Evolutionary conservation across 2,329 filamentous ascomycete genomes (phyloP), one percentile per base, ranked within the genome.

Genomic region (Talaromyces piceae): DNA sequence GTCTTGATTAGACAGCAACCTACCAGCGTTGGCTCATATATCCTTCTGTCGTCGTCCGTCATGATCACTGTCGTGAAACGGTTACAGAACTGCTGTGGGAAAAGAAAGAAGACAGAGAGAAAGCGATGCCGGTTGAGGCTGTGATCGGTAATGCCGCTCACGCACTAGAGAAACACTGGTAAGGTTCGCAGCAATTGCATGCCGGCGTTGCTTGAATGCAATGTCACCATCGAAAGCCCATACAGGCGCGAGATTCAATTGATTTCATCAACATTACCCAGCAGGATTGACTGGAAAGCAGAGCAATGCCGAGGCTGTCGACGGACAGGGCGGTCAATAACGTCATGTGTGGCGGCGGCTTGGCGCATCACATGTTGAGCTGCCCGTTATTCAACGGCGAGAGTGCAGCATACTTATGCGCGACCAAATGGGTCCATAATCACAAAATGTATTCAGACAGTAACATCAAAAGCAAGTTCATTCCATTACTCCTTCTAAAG

Each of bases 1-100:
- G 2, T 13, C 9, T 3, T 12, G 22, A 47, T 23, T n/a, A 28
- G 9, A 41, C 1, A 13, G 2, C 9, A 20, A 39, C 51, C 13
- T 49, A 53, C 51, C 43, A 49, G 51, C 31, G 41, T 46, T 20
- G 50, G n/a, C 37, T 52, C 50, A 16, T 52, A 52, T 9, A 47
- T 20, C 11, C 23, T 46, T 39, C 31, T 46, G 51, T 53, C 46
- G 41, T 52, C 41, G 46, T 46, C 51, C 26, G 51, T 8, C 51
- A 53, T 53, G 41, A 6, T 49, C 9, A 4, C 11, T 13, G 18
- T 41, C 39, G 22, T 41, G 18, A 5, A 8, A 33, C 18, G n/a
- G n/a, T n/a, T n/a, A n/a, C n/a, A n/a, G n/a, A n/a, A n/a, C n/a
- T n/a, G n/a, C n/a, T n/a, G n/a, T n/a, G n/a, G n/a, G n/a, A n/a